Percentiles rank a stretch among this genome's conserved stretches.
Conservation (phyloP, 2,329 filamentous ascomycete genomes). For the Venturia nashicola region DNA sequence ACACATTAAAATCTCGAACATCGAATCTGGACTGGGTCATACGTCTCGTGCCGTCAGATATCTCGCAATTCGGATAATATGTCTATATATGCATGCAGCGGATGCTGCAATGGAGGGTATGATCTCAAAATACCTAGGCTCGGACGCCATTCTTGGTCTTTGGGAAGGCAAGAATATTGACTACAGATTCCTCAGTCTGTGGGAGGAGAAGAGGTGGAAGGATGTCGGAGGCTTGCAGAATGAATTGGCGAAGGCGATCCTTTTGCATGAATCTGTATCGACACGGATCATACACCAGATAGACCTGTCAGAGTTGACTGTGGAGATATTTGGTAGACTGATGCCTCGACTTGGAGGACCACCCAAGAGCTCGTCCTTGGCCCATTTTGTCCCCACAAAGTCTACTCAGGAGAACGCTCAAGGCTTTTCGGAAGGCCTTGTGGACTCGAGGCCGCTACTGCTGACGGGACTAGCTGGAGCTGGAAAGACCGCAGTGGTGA, state of each 20-base stretch:
- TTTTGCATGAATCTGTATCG: background rate
- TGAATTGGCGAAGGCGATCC: background rate
- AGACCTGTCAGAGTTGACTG: conserved; percentile 20
- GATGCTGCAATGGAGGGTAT: conserved; percentile 68
- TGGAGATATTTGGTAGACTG: conserved; percentile 24
- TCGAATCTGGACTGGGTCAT: conserved; percentile 36
- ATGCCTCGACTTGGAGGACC: conserved; percentile 24
- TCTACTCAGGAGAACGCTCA: conserved; percentile 65
- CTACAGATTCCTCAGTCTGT: conserved; percentile 58
- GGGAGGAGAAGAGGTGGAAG: conserved; percentile 48
- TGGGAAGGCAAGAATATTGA: conserved; percentile 71
- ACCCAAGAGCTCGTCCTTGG: conserved; percentile 15
- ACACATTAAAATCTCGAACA: conserved; percentile 1
- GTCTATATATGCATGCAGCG: conserved; percentile 64
- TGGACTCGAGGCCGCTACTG: conserved; percentile 58
- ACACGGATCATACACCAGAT: background rate
- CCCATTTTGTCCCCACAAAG: conserved; percentile 46
- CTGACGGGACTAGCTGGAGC: conserved; percentile 73
- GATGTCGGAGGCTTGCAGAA: conserved; percentile 11
- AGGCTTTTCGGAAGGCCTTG: conserved; percentile 54
- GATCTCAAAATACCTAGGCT: conserved; percentile 51
- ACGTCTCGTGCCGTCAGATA: conserved; percentile 54
- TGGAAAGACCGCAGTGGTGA: conserved; percentile 80
- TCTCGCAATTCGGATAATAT: conserved; percentile 70
- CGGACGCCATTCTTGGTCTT: conserved; percentile 48